Conservation (phyloP, 192 early-diverging fungal genomes). For the Coemansia sp. region DNA sequence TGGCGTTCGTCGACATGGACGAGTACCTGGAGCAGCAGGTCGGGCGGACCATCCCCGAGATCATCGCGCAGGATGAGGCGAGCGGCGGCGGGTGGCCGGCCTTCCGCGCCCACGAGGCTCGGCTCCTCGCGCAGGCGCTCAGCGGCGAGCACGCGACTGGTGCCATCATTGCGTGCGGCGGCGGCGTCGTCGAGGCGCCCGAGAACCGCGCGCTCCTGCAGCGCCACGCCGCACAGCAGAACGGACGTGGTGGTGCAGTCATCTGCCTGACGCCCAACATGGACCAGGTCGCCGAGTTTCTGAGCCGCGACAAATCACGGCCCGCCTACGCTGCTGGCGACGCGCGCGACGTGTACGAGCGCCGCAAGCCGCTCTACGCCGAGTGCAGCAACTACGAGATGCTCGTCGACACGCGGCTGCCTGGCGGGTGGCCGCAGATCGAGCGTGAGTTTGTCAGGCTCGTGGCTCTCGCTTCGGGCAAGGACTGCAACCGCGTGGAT, state of each 20-base stretch:
- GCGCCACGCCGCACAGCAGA: conserved; percentile 57
- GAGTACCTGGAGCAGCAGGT: conserved; percentile 73
- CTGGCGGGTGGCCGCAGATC: conserved; percentile 68
- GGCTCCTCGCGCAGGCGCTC: conserved; percentile 67
- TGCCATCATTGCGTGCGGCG: conserved; percentile 89
- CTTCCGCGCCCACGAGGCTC: conserved; percentile 84
- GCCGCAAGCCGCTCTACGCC: conserved; percentile 76
- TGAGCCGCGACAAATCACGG: conserved; percentile 79
- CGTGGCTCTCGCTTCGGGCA: conserved; percentile 66
- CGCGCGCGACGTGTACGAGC: conserved; percentile 76
- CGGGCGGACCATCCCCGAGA: conserved; percentile 76
- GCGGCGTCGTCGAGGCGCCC: conserved; percentile 89
- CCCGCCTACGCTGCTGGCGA: conserved; percentile 82
- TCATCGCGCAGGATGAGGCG: conserved; percentile 61
- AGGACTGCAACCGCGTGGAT: conserved; percentile 37
- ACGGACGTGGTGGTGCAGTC: conserved; percentile 71
- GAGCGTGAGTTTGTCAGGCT: conserved; percentile 78
- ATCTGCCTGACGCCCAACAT: conserved; percentile 81
- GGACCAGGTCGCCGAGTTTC: conserved; percentile 76
- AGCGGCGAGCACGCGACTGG: conserved; percentile 57
- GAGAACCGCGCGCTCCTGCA: conserved; percentile 71
- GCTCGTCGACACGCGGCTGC: conserved; percentile 60
- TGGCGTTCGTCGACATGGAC: conserved; percentile 91
- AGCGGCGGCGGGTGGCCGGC: conserved; percentile 79
- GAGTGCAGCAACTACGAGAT: conserved; percentile 87